Percentiles rank a stretch among this genome's conserved stretches.
phyloP scores from a whole-genome alignment of 2,329 filamentous ascomycete genomes.

The Penicillium sp. region DNA sequence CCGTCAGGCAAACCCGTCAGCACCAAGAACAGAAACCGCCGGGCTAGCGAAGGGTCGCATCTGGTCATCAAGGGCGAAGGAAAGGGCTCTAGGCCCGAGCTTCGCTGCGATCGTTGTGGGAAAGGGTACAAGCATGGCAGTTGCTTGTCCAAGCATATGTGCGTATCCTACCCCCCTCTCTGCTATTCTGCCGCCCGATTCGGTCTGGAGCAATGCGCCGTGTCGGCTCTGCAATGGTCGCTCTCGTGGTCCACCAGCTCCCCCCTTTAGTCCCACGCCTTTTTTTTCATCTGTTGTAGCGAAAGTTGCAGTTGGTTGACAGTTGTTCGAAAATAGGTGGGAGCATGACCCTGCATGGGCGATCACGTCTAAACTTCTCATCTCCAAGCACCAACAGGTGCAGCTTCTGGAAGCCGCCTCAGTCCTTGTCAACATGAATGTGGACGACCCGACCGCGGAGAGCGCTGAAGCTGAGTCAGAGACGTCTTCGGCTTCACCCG shows the following conservation, averaged over 20 bases:
- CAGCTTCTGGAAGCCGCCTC: slow-evolving; percentile 95
- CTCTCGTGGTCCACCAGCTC: slow-evolving; percentile 42
- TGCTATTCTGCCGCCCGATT: slow-evolving; percentile 50
- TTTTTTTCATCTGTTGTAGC: slow-evolving; percentile 29
- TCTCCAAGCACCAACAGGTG: slow-evolving; percentile 99
- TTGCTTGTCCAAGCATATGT: slow-evolving; percentile 99
- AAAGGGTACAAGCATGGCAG: slow-evolving; percentile 99
- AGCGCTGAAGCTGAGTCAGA: slow-evolving; percentile 76
- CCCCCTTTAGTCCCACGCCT: slow-evolving; percentile 36
- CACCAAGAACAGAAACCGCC: slow-evolving; percentile 61
- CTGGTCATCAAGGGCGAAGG: slow-evolving; percentile 74
- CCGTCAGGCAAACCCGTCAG: slow-evolving; percentile 52
- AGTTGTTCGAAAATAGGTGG: slow-evolving; percentile 71
- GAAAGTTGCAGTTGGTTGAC: slow-evolving; percentile 44
- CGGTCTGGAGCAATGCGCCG: slow-evolving; percentile 47
- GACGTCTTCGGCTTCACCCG: slow-evolving; percentile 79
- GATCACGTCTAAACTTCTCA: slow-evolving; percentile 93
- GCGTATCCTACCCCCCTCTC: slow-evolving; percentile 69
- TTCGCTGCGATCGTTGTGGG: slow-evolving; percentile 96
- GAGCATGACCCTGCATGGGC: slow-evolving; percentile 99
- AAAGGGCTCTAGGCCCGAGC: slow-evolving; percentile 79
- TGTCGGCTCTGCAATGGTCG: slow-evolving; percentile 45
- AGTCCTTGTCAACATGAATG: slow-evolving; percentile 91
- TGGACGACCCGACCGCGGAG: slow-evolving; percentile 65
- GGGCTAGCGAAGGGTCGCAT: slow-evolving; percentile 85